Conservation (phyloP, 805 yeast species). For the Clavispora vitiphila region DNA sequence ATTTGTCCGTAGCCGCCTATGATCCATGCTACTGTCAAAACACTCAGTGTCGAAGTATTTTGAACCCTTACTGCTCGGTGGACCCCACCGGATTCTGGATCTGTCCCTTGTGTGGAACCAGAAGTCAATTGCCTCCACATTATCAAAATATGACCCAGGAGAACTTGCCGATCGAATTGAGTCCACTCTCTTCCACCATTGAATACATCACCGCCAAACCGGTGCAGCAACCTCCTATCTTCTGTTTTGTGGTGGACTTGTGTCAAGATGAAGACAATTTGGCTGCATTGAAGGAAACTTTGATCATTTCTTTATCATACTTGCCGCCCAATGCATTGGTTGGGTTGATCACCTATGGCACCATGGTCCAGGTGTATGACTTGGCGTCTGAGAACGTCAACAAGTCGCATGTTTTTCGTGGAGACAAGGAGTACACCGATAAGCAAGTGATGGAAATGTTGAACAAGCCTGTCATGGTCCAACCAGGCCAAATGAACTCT, state of each 20-base stretch:
- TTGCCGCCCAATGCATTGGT: slow-evolving; percentile 88
- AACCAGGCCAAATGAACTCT: slow-evolving; percentile 21
- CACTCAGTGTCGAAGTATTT: slow-evolving; percentile 73
- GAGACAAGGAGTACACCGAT: slow-evolving; percentile 77
- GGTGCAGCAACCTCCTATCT: slow-evolving; percentile 78
- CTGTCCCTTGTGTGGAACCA: slow-evolving; percentile 74
- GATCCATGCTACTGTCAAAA: slow-evolving; percentile 80
- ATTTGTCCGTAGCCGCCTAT: slow-evolving; percentile 71
- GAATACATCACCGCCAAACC: slow-evolving; percentile 84
- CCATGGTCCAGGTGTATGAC: slow-evolving; percentile 88
- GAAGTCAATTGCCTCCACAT: slow-evolving; percentile 79
- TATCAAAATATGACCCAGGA: slow-evolving; percentile 73
- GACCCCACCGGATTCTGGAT: slow-evolving; percentile 80
- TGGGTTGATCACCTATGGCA: slow-evolving; percentile 85
- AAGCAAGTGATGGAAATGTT: slow-evolving; percentile 58
- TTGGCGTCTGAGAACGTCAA: slow-evolving; percentile 58
- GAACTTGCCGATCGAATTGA: slow-evolving; percentile 76
- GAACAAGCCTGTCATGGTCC: slow-evolving; percentile 27
- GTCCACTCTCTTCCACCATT: slow-evolving; percentile 64
- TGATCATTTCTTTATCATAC: slow-evolving; percentile 67
- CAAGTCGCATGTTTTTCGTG: slow-evolving; percentile 80
- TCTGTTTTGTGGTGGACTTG: slow-evolving; percentile 78
- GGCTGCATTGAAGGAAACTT: slow-evolving; percentile 74
- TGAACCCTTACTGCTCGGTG: slow-evolving; percentile 82
- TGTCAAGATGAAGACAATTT: slow-evolving; percentile 88